Evolutionary conservation across 305 asterid species (phyloP).

Genomic region (Plantago coronopus): DNA sequence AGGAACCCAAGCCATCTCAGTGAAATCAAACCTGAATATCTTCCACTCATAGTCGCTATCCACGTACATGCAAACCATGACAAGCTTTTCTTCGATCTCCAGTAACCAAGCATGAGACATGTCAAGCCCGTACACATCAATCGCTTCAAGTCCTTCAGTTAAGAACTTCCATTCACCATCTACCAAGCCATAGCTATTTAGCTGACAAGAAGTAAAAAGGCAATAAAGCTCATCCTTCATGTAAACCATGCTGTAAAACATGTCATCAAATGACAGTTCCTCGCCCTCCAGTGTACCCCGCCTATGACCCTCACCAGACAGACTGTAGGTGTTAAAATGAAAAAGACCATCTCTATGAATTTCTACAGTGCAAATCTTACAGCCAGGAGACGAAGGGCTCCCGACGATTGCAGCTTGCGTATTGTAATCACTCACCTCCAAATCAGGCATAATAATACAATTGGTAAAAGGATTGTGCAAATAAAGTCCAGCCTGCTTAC

Average conservation of each 20-base stretch:
- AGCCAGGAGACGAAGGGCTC: neutral
- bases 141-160: neutral
- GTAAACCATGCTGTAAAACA: neutral
- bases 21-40: constrained; percentile 7
- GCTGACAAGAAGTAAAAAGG: neutral
- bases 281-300: too few species aligned
- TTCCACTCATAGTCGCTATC: neutral
- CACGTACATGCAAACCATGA: neutral
- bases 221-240: neutral
- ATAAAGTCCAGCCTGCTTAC: neutral
- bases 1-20: neutral
- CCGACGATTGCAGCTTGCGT: neutral
- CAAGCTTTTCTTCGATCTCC: neutral
- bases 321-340: neutral
- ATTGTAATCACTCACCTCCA: too few species aligned
- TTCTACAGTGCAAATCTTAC: neutral
- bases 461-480: constrained; percentile 15
- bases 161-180: neutral
- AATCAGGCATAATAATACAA: neutral
- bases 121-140: too few species aligned
- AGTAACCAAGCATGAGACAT: neutral
- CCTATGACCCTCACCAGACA: neutral
- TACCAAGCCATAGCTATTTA: neutral
- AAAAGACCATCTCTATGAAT: neutral
- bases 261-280: neutral